phyloP scores from a whole-genome alignment of 2,329 filamentous ascomycete species.

The Xylaria multiplex region DNA sequence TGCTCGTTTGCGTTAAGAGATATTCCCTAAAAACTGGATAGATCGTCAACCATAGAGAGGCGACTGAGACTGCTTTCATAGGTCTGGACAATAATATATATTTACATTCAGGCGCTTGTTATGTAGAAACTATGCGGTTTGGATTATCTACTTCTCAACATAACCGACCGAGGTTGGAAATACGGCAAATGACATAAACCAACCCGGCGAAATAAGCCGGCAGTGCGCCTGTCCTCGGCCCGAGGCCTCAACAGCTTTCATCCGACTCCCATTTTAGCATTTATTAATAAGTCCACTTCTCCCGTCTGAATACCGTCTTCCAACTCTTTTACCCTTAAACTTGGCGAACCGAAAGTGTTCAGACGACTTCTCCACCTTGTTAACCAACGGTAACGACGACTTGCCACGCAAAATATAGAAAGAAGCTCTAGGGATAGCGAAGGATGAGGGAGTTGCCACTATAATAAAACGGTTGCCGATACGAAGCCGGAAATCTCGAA shows the following conservation, averaged over 20 bases:
- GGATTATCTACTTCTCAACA: too few relatives aligned
- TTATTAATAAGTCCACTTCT: conserved; percentile 10
- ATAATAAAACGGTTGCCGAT: not conserved
- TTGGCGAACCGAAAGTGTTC: not conserved
- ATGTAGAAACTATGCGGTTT: too few relatives aligned
- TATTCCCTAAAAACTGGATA: too few relatives aligned
- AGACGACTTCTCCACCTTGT: not conserved
- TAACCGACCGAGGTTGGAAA: too few relatives aligned
- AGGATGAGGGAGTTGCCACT: not conserved
- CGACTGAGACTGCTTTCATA: too few relatives aligned
- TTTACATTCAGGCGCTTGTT: too few relatives aligned
- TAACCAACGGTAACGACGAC: not conserved
- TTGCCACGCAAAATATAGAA: not conserved
- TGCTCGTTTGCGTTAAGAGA: too few relatives aligned
- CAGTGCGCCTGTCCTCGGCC: conserved; percentile 16
- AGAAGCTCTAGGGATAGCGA: not conserved
- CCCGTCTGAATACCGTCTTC: not conserved
- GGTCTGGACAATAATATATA: too few relatives aligned
- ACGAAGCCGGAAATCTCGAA: not conserved
- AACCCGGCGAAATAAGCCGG: conserved; percentile 8
- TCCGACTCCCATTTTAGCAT: not conserved
- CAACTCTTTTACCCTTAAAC: not conserved
- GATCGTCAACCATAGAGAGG: too few relatives aligned
- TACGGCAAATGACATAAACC: conserved; percentile 3
- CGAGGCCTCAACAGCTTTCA: not conserved